Percentiles rank a stretch among this genome's conserved stretches.
These are phyloP conservation scores for Wickerhamomyces canadensis DNA, from an alignment of 805 yeast species.

Conservation along the genomic window DNA sequence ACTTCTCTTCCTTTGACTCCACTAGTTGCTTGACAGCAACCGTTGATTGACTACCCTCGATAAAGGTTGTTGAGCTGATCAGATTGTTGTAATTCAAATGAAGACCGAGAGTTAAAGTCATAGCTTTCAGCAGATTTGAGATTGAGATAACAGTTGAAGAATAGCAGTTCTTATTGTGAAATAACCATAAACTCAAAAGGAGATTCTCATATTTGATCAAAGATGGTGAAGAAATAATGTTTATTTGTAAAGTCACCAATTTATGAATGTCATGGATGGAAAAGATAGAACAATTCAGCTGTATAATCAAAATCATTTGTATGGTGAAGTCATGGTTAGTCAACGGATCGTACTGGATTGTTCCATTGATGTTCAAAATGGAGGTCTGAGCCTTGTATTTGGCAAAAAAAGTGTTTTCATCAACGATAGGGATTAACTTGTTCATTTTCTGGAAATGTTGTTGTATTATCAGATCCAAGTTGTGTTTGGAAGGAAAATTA, in stretches of 20 bases:
- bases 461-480: slow-evolving; percentile 21
- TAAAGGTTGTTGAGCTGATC: too few species aligned
- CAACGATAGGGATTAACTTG: slow-evolving; percentile 20
- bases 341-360: slow-evolving; percentile 3
- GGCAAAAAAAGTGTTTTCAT: slow-evolving; percentile 21
- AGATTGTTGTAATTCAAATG: slow-evolving; percentile 21
- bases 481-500: slow-evolving; percentile 24
- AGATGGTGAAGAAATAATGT: slow-evolving; percentile 8
- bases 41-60: too few species aligned
- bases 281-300: slow-evolving; percentile 24
- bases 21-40: too few species aligned
- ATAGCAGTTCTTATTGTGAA: slow-evolving; percentile 24
- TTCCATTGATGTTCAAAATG: slow-evolving; percentile 1
- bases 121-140: slow-evolving; percentile 16
- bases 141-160: slow-evolving; percentile 18
- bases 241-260: slow-evolving; percentile 15
- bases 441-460: slow-evolving; percentile 22
- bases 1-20: slow-evolving; percentile 18
- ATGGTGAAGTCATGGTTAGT: slow-evolving; percentile 24
- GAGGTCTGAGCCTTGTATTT: slow-evolving; percentile 11
- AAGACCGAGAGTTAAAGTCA: slow-evolving; percentile 22
- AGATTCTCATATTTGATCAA: slow-evolving; percentile 19
- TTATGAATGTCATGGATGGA: slow-evolving; percentile 24
- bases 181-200: slow-evolving; percentile 19
- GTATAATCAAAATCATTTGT: slow-evolving; percentile 38